These are phyloP conservation scores for Botrytis medusae DNA, from an alignment of 2,329 filamentous ascomycete species.

Conservation along the genomic window DNA sequence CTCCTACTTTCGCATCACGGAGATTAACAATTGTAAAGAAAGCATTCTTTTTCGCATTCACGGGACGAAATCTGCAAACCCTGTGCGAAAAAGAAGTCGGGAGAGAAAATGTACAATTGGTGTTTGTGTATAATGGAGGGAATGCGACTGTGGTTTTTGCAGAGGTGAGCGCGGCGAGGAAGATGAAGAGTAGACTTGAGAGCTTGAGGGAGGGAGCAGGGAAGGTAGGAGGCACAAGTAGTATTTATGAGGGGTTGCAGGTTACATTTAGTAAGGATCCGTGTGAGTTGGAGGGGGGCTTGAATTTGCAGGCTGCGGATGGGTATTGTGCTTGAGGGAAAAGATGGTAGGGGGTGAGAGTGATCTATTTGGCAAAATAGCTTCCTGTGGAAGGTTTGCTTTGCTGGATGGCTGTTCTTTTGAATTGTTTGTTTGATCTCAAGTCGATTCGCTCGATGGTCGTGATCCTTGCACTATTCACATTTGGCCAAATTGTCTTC, in stretches of 20 bases:
- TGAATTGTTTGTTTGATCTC: background rate
- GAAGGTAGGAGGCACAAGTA: background rate
- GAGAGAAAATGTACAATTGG: slow-evolving; percentile 32
- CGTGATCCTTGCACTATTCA: background rate
- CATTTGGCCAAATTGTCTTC: background rate
- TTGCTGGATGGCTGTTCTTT: background rate
- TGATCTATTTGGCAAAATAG: background rate
- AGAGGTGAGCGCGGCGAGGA: slow-evolving; percentile 33
- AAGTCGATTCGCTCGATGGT: background rate
- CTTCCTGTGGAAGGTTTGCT: background rate
- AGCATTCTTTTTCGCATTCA: slow-evolving; percentile 37
- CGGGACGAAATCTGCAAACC: slow-evolving; percentile 28
- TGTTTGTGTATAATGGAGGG: slow-evolving; percentile 37
- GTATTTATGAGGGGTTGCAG: slow-evolving; percentile 21
- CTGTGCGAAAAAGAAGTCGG: slow-evolving; percentile 34
- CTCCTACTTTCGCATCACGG: slow-evolving; percentile 32
- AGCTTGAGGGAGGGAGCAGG: slow-evolving; percentile 18
- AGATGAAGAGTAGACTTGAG: slow-evolving; percentile 35
- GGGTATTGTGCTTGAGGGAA: background rate
- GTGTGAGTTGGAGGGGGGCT: slow-evolving; percentile 14
- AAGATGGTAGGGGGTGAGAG: background rate
- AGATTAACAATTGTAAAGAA: slow-evolving; percentile 39
- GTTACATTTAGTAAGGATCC: slow-evolving; percentile 24
- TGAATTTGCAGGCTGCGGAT: slow-evolving; percentile 21
- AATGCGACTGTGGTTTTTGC: slow-evolving; percentile 40